Evolutionary conservation across 768 basidiomycete species (phyloP).

Genomic region (Ramaria sp.): DNA sequence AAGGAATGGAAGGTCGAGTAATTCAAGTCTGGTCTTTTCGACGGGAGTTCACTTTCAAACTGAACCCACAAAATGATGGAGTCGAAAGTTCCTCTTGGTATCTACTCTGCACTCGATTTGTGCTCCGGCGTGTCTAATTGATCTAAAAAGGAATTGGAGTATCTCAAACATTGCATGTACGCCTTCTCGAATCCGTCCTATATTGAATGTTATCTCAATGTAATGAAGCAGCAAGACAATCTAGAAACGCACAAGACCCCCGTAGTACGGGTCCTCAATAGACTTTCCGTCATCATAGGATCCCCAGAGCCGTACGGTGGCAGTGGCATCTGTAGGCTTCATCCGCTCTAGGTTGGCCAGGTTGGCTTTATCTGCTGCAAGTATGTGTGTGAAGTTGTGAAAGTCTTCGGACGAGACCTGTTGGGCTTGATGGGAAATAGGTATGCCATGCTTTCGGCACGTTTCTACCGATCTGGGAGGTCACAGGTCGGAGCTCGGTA

Average conservation of each 20-base stretch:
- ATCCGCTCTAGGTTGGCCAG: conserved; percentile 48
- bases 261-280: conserved; percentile 84
- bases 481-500: background rate
- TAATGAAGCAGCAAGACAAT: background rate
- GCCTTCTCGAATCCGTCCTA: conserved; percentile 66
- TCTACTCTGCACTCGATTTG: background rate
- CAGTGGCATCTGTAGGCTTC: conserved; percentile 36
- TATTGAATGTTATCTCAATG: background rate
- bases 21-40: background rate
- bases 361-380: conserved; percentile 77
- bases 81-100: background rate
- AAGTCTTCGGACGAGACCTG: conserved; percentile 63
- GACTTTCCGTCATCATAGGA: conserved; percentile 59
- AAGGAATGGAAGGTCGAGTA: conserved; percentile 76
- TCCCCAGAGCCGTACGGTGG: conserved; percentile 69
- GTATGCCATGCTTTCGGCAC: conserved; percentile 66
- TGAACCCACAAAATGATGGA: background rate
- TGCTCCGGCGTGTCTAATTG: conserved; percentile 22
- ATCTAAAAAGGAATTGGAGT: conserved; percentile 77
- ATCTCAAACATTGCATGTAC: conserved; percentile 64
- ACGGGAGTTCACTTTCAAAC: background rate
- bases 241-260: conserved; percentile 38
- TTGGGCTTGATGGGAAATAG: conserved; percentile 61
- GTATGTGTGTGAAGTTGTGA: conserved; percentile 65
- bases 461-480: conserved; percentile 27